Base-by-base conservation (phyloP, 192 early-diverging fungal species). In the Podila horticola region DNA sequence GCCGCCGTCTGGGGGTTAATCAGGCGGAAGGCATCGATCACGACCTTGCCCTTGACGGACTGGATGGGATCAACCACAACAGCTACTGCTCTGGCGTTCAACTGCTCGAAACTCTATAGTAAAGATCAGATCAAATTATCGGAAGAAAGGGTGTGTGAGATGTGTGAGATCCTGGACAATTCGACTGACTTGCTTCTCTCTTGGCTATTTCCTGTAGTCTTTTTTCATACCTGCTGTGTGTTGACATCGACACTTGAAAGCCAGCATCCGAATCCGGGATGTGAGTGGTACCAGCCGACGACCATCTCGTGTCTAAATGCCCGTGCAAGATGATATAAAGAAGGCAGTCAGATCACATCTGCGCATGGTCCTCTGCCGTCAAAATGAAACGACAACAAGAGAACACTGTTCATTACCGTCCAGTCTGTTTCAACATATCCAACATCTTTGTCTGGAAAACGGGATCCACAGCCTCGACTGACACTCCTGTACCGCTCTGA, bases 281-380 rank as follows among this genome's bases (percentile, higher is more conserved):
- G 98, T 69, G 98, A 99, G 86, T 99, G 98, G 84, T 99, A 99
- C 98, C 98, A 99, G n/a, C 98, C 98, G 29, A 99, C 98, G 19
- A 99, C 98, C 87, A 96, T 97, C 85, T 99, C 97, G 24, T 94
- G 94, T 84, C 95, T 96, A 83, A 28, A 69, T 10, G 34, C 34
- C 15, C 0, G 19, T 30, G 30, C 12, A 66, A 0, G 20, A 2
- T 12, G 28, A 19, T 38, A 36, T 15, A 20, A 48, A 30, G 5
- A 3, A 34, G 5, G 6, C 9, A 51, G 15, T 45, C 41, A 45
- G 41, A 45, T 15, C 8, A 45, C 11, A 13, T 45, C 41, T 12
- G 15, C 1, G 41, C 41, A 45, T 45, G 41, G 41, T 45, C 41
- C 15, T 45, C 11, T 15, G 20, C 28, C 1, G 26, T 26, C 19